Percentiles rank a stretch among this genome's conserved stretches.
Conservation (phyloP, 2,329 filamentous ascomycete genomes). For the Botrytis cinerea region DNA sequence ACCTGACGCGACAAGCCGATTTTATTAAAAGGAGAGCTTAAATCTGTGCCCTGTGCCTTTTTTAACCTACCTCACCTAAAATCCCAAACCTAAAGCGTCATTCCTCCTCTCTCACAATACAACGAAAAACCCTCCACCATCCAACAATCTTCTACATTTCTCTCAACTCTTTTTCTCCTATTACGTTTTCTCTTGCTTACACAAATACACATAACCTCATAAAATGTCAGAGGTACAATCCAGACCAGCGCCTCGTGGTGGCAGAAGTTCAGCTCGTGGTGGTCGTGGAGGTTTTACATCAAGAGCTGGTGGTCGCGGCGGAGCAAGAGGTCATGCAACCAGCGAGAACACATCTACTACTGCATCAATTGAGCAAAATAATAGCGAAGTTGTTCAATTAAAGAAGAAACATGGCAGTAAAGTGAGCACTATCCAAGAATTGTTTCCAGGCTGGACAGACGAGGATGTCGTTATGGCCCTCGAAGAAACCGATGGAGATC, state of each 20-base stretch:
- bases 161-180: constrained; percentile 29
- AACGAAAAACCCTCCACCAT: constrained; percentile 21
- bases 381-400: constrained; percentile 87
- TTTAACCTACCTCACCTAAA: constrained; percentile 16
- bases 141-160: constrained; percentile 24
- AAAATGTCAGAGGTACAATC: constrained; percentile 87
- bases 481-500: constrained; percentile 81
- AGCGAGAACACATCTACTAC: constrained; percentile 69
- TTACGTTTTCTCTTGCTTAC: constrained; percentile 32
- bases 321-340: constrained; percentile 58
- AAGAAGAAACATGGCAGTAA: constrained; percentile 85
- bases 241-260: constrained; percentile 83
- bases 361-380: constrained; percentile 65
- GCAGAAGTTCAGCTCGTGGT: constrained; percentile 86
- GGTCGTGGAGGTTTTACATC: constrained; percentile 74
- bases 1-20: constrained; percentile 21
- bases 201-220: constrained; percentile 33
- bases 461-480: constrained; percentile 92
- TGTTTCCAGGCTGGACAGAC: constrained; percentile 95
- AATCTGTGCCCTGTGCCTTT: constrained; percentile 24
- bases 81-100: constrained; percentile 23
- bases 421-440: constrained; percentile 80
- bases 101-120: constrained; percentile 12
- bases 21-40: constrained; percentile 26
- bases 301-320: constrained; percentile 70